Evolutionary conservation across 139 green algal species (phyloP).

Genomic region (Volvox africanus): DNA sequence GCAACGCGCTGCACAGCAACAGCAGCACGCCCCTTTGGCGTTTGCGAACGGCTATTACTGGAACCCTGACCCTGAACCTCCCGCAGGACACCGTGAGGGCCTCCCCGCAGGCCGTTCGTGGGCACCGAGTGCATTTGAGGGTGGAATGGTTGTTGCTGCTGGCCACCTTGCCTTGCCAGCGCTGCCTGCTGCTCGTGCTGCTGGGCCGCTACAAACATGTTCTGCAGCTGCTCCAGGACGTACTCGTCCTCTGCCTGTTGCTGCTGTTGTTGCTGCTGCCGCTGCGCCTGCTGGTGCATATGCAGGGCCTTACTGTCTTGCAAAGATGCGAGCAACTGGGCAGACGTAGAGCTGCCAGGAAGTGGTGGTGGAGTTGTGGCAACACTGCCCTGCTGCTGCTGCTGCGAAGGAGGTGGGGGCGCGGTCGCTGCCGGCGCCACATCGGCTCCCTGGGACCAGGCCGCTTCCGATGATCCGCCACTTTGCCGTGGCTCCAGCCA

Average conservation of each 20-base stretch:
- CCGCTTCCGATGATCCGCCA: neutral
- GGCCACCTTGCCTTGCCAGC: neutral
- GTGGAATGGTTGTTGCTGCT: neutral
- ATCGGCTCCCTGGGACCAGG: neutral
- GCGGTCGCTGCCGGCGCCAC: neutral
- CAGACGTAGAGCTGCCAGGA: no score
- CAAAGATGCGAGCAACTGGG: slow-evolving; percentile 15
- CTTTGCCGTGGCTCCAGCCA: slow-evolving; percentile 4
- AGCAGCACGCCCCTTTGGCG: neutral
- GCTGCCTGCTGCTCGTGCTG: slow-evolving; percentile 9
- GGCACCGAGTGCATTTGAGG: neutral
- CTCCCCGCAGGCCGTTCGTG: neutral
- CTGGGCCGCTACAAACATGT: slow-evolving; percentile 5
- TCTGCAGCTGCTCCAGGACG: slow-evolving; percentile 24
- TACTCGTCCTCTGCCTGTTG: slow-evolving; percentile 32
- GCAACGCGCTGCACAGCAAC: neutral
- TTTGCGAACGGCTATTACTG: neutral
- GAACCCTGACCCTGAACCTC: neutral
- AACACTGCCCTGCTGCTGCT: neutral
- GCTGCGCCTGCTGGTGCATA: slow-evolving; percentile 9
- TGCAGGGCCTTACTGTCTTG: neutral
- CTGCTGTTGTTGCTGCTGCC: slow-evolving; percentile 11
- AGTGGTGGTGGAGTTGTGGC: no score
- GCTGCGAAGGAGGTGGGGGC: neutral
- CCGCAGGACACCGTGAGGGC: neutral